These are phyloP conservation scores for Lactarius indigo DNA, from an alignment of 768 basidiomycete species.

Conservation along the genomic window DNA sequence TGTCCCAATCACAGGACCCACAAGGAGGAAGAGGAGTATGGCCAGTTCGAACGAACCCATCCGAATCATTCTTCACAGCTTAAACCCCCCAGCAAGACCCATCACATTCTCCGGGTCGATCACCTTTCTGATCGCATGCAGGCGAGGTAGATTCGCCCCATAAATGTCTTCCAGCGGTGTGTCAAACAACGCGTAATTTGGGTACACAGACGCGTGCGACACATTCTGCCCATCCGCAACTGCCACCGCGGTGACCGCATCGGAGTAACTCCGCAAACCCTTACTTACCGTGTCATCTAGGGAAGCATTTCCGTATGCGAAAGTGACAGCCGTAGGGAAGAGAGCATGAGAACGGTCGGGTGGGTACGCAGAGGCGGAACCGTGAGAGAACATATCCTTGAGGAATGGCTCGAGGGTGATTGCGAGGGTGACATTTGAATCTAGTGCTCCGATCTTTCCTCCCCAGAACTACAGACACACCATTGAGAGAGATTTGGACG, in stretches of 20 bases:
- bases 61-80: background rate
- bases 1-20: no score
- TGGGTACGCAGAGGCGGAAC: background rate
- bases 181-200: background rate
- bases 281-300: background rate
- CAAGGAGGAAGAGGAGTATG: no score
- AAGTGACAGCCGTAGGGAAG: background rate
- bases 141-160: background rate
- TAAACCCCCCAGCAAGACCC: background rate
- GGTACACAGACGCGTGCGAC: background rate
- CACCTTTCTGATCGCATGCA: background rate
- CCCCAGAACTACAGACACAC: constrained; percentile 2
- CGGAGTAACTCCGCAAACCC: background rate
- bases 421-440: background rate
- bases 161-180: background rate
- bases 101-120: background rate
- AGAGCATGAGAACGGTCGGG: background rate
- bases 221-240: background rate
- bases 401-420: background rate
- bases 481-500: background rate
- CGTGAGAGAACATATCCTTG: background rate
- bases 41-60: no score
- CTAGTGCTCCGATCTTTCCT: background rate
- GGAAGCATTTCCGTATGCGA: background rate
- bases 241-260: background rate